phyloP scores from a whole-genome alignment of 768 basidiomycete species.

The Leccinum ochraceum region DNA sequence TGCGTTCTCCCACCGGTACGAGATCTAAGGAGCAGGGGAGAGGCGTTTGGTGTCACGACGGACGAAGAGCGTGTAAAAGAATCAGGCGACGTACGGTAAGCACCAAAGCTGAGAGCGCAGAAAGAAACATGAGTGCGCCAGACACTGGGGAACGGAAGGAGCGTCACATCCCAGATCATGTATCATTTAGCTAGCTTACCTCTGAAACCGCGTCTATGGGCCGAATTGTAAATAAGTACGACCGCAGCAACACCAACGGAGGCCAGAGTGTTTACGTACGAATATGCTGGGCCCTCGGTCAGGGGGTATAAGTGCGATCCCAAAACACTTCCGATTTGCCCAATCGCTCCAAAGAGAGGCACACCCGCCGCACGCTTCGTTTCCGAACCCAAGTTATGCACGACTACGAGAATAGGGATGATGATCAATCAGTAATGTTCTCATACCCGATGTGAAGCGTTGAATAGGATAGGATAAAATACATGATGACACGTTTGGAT shows the following conservation, averaged over 20 bases:
- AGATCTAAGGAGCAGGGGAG: slow-evolving; percentile 40
- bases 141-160: not conserved
- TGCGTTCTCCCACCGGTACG: slow-evolving; percentile 63
- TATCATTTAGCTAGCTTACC: slow-evolving; percentile 1
- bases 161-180: not conserved
- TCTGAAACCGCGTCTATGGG: slow-evolving; percentile 21
- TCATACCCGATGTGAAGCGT: not conserved
- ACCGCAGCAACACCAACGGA: not conserved
- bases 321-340: slow-evolving; percentile 40
- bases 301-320: slow-evolving; percentile 45
- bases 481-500: not conserved
- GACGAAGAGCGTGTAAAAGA: not conserved
- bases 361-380: slow-evolving; percentile 45
- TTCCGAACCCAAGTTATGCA: slow-evolving; percentile 45
- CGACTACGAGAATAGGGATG: slow-evolving; percentile 28
- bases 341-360: slow-evolving; percentile 43
- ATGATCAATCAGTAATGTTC: not conserved
- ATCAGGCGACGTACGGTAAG: slow-evolving; percentile 19
- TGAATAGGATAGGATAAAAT: not conserved
- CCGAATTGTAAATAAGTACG: not conserved
- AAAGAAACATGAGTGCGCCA: slow-evolving; percentile 27
- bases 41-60: not conserved
- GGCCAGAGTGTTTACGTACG: slow-evolving; percentile 21
- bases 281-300: slow-evolving; percentile 41
- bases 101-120: slow-evolving; percentile 17